phyloP scores from a whole-genome alignment of 2,329 filamentous ascomycete species.

The Phyllosticta capitalensis region DNA sequence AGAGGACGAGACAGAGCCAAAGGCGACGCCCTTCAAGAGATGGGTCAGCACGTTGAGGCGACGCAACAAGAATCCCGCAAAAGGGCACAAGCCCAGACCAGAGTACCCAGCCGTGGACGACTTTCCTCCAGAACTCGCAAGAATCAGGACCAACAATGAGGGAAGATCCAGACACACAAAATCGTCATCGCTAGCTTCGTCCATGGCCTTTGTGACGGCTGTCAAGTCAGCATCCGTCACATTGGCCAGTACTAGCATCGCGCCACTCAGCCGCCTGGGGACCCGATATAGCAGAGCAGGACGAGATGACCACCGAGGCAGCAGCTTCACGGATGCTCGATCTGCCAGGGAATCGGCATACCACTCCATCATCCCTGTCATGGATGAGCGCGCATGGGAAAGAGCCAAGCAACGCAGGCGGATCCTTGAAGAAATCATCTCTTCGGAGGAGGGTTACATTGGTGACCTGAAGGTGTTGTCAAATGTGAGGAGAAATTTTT shows the following conservation, averaged over 20 bases:
- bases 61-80: constrained; percentile 35
- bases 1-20: not conserved
- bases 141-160: not conserved
- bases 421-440: constrained; percentile 75
- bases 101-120: not conserved
- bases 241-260: constrained; percentile 60
- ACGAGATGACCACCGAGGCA: constrained; percentile 51
- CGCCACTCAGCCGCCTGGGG: constrained; percentile 49
- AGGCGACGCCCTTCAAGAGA: constrained; percentile 49
- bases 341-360: constrained; percentile 48
- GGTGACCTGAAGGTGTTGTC: constrained; percentile 76
- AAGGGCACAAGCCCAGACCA: constrained; percentile 19
- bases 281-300: constrained; percentile 24
- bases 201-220: constrained; percentile 68
- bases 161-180: constrained; percentile 25
- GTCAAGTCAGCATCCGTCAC: constrained; percentile 76
- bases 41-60: constrained; percentile 65
- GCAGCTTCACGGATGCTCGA: constrained; percentile 51
- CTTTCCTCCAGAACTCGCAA: not conserved
- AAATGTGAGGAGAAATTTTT: constrained; percentile 53
- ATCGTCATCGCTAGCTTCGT: constrained; percentile 56
- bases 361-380: constrained; percentile 20
- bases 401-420: constrained; percentile 67
- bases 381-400: constrained; percentile 61
- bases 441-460: constrained; percentile 81